These are phyloP conservation scores for Aphanomyces invadans DNA, from an alignment of 352 stramenopile genomes.

Conservation along the genomic window DNA sequence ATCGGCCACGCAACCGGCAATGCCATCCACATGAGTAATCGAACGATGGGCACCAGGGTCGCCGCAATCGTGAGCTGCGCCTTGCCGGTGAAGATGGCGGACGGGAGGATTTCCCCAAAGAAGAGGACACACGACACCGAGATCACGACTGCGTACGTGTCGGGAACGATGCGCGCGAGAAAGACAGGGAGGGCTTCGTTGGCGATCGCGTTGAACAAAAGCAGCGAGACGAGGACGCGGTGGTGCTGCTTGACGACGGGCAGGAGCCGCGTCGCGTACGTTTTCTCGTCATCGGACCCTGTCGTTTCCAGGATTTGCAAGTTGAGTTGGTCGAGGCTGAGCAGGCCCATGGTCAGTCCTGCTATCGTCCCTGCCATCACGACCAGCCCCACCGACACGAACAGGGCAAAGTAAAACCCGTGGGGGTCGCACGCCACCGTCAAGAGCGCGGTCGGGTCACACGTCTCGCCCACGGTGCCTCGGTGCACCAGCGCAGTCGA, in stretches of 20 bases:
- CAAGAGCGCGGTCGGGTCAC: conserved; percentile 53
- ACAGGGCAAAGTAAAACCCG: conserved; percentile 51
- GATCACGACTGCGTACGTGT: conserved; percentile 86
- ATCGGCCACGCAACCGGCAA: conserved; percentile 89
- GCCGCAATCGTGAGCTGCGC: conserved; percentile 87
- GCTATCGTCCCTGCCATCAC: conserved; percentile 54
- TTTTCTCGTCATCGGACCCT: conserved; percentile 63
- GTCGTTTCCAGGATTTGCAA: conserved; percentile 69
- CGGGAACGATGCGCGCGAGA: conserved; percentile 82
- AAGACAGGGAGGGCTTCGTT: conserved; percentile 94
- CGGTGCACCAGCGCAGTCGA: too few relatives aligned
- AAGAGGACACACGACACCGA: conserved; percentile 94
- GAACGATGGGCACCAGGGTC: conserved; percentile 72
- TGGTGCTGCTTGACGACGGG: conserved; percentile 89
- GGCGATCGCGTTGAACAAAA: conserved; percentile 91
- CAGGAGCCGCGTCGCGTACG: conserved; percentile 59
- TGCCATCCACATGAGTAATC: conserved; percentile 78
- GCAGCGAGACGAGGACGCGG: conserved; percentile 89
- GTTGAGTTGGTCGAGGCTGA: conserved; percentile 77
- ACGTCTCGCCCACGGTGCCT: too few relatives aligned
- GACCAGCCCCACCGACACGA: conserved; percentile 39
- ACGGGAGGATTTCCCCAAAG: conserved; percentile 95
- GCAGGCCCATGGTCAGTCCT: conserved; percentile 64
- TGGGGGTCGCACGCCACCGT: conserved; percentile 53
- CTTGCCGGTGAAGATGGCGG: conserved; percentile 91